Evolutionary conservation across 345 rosid genomes (phyloP), one percentile per base, ranked within the genome.

Genomic region (Bruguiera sexangula): DNA sequence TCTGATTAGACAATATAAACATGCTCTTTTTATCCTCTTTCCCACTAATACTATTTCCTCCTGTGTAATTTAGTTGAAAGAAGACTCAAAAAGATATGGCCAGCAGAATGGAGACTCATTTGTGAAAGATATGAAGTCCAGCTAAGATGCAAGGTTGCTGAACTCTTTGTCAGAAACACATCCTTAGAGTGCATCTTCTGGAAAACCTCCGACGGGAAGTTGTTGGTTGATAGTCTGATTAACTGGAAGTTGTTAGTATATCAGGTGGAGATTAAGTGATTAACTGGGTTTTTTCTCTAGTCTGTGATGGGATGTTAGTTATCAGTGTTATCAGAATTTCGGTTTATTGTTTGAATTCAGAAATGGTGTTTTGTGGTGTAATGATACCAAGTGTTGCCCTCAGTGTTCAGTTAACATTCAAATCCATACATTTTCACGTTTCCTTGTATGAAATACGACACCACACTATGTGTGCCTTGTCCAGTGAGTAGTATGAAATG

Each of bases 41-140:
- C 31, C 34, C 63, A 39, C 69, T 78, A 22, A 69, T 7, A 59
- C 16, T 46, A 10, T 39, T 16, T 16, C 13, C 57, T 60, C 34
- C 68, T 46, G 31, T 76, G 11, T 37, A 27, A 74, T 72, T 57
- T 81, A 86, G 89, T 72, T 86, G 79, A 82, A 82, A 69, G 87
- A 77, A 63, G 85, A 71, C 53, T 36, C 64, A 5, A 54, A 27
- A 63, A 72, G 13, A 2, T 31, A 30, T 32, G 77, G 43, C 22
- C 74, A 53, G 48, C 82, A 59, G 62, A 80, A 83, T 20, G 82
- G 87, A 62, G 71, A 78, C 20, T 70, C 60, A 0, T 21, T 6
- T 60, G 18, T 46, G 0, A 43, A 69, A 67, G 79, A 75, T 59
- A 70, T 71, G 50, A 83, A 83, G 60, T 71, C 74, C 8, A 85